A percentile compares a stretch with the other conserved stretches of the same genome.
These are phyloP conservation scores for Citrus australasica DNA, from an alignment of 345 rosid species.

Conservation along the genomic window DNA sequence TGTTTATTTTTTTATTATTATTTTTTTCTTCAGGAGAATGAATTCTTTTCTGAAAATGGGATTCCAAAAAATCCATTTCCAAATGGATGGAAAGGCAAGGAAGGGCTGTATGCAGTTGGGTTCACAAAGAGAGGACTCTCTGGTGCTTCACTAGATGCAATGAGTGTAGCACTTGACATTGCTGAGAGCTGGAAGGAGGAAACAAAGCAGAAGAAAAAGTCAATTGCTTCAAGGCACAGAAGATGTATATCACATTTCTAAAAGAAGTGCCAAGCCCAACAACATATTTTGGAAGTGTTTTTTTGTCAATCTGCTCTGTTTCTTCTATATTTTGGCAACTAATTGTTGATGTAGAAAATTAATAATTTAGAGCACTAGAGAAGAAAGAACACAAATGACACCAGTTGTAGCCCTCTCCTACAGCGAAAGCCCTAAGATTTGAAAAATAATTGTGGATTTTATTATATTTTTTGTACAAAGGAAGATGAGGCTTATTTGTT, in stretches of 20 bases:
- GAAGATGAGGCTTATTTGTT: slow-evolving; percentile 56
- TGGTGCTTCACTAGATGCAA: slow-evolving; percentile 75
- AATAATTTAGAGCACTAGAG: slow-evolving; percentile 16
- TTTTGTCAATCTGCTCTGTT: neutral
- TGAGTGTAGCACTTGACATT: slow-evolving; percentile 68
- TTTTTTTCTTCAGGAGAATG: slow-evolving; percentile 51
- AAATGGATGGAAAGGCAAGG: slow-evolving; percentile 82
- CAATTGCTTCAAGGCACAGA: slow-evolving; percentile 61
- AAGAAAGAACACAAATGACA: slow-evolving; percentile 3
- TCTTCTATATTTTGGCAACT: neutral
- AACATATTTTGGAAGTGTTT: neutral
- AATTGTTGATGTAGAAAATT: slow-evolving; percentile 15
- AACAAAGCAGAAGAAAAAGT: slow-evolving; percentile 61
- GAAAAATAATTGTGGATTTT: slow-evolving; percentile 8
- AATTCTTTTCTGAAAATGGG: slow-evolving; percentile 72
- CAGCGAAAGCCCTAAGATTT: slow-evolving; percentile 10
- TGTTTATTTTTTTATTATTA: neutral
- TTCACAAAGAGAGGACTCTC: slow-evolving; percentile 86
- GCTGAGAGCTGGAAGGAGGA: slow-evolving; percentile 65
- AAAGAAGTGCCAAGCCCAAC: neutral
- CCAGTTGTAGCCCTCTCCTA: slow-evolving; percentile 54
- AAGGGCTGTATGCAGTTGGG: slow-evolving; percentile 86
- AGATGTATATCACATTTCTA: slow-evolving; percentile 80
- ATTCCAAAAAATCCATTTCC: slow-evolving; percentile 73
- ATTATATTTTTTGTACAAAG: slow-evolving; percentile 22